These are phyloP conservation scores for Magnaporthiopsis poae DNA, from an alignment of 2,329 filamentous ascomycete species.

Conservation along the genomic window DNA sequence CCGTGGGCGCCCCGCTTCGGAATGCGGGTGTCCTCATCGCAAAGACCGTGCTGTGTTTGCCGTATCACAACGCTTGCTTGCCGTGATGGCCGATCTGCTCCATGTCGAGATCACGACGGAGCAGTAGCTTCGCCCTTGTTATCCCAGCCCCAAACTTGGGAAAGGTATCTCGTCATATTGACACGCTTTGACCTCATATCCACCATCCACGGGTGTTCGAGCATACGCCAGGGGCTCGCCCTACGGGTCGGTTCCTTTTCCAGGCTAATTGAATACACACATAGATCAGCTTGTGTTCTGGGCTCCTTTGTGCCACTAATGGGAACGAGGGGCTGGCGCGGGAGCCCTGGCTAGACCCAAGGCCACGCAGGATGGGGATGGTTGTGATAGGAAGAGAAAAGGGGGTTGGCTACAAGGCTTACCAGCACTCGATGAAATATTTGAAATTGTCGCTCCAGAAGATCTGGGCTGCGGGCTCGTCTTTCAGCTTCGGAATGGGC, in stretches of 20 bases:
- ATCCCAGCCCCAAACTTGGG: constrained; percentile 95
- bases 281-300: background rate
- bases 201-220: constrained; percentile 96
- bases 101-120: background rate
- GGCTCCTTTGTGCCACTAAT: background rate
- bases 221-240: constrained; percentile 95
- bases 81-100: background rate
- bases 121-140: constrained; percentile 31
- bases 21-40: background rate
- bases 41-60: background rate
- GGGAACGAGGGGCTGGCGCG: background rate
- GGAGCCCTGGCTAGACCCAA: background rate
- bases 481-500: constrained; percentile 87
- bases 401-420: constrained; percentile 32
- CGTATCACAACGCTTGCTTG: background rate
- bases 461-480: constrained; percentile 80
- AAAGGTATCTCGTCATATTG: constrained; percentile 91
- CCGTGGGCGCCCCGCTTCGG: no score
- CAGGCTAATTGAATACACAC: constrained; percentile 45
- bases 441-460: constrained; percentile 97
- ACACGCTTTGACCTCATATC: constrained; percentile 94
- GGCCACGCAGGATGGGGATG: constrained; percentile 7
- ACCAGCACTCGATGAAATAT: constrained; percentile 99
- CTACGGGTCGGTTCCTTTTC: constrained; percentile 83
- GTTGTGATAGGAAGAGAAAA: constrained; percentile 11